These are phyloP conservation scores for Cardamine occulta DNA, from an alignment of 345 rosid species.

Conservation along the genomic window DNA sequence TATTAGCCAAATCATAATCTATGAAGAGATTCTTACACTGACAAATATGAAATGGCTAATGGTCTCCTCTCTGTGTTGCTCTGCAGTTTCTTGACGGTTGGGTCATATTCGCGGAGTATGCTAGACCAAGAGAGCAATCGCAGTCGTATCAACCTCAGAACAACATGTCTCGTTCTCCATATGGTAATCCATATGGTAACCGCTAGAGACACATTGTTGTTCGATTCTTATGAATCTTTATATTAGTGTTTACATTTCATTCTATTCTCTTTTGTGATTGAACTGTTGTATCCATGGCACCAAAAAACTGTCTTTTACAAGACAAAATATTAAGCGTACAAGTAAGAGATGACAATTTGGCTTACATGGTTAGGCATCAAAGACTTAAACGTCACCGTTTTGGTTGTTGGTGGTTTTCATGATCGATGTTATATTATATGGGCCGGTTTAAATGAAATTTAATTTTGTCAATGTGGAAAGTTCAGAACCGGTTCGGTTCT, in stretches of 20 bases:
- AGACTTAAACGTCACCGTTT: neutral
- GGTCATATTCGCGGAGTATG: constrained; percentile 83
- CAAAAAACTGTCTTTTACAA: constrained; percentile 18
- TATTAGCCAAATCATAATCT: neutral
- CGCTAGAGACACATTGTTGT: constrained; percentile 25
- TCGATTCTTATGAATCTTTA: constrained; percentile 18
- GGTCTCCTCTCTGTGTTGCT: constrained; percentile 5
- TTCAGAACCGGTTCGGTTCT: neutral
- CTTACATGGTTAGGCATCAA: neutral
- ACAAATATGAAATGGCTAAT: neutral
- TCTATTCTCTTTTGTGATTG: neutral
- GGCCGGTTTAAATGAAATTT: neutral
- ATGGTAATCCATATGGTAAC: constrained; percentile 32
- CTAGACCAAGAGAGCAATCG: constrained; percentile 54
- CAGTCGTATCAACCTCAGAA: constrained; percentile 37
- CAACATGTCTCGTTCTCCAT: constrained; percentile 48
- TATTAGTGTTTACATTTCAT: neutral
- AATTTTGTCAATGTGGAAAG: neutral
- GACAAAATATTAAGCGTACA: neutral
- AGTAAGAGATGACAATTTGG: neutral
- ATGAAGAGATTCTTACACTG: neutral
- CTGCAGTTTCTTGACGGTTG: constrained; percentile 77
- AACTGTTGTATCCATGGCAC: neutral
- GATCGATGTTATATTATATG: neutral
- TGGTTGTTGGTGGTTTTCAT: neutral